phyloP scores from a whole-genome alignment of 2,329 filamentous ascomycete species.

The Helminthosporium solani region DNA sequence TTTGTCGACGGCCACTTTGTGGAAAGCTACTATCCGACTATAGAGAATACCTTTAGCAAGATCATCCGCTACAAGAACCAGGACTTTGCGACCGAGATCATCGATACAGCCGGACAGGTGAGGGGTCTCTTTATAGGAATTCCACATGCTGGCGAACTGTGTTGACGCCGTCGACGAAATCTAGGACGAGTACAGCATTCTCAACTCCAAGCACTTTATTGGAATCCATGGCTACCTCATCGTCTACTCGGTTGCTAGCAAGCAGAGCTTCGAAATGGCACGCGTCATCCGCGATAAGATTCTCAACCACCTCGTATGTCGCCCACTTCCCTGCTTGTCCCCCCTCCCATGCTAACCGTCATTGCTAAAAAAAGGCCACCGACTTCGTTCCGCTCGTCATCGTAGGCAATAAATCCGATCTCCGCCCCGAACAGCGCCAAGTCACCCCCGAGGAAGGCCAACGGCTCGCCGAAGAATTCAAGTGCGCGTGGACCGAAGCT shows the following conservation, averaged over 20 bases:
- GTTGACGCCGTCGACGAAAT: constrained; percentile 21
- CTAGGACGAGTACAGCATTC: constrained; percentile 95
- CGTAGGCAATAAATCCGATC: constrained; percentile 95
- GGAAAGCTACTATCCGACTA: constrained; percentile 98
- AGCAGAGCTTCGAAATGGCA: constrained; percentile 96
- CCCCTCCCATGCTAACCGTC: neutral
- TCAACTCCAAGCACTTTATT: constrained; percentile 98
- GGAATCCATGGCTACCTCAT: constrained; percentile 99
- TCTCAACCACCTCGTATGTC: constrained; percentile 82
- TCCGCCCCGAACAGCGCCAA: constrained; percentile 89
- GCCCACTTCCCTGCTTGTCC: constrained; percentile 2
- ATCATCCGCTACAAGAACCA: constrained; percentile 90
- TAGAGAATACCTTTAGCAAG: constrained; percentile 98
- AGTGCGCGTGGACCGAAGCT: constrained; percentile 92
- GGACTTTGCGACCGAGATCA: constrained; percentile 94
- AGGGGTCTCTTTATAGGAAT: constrained; percentile 28
- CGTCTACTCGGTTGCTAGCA: constrained; percentile 93
- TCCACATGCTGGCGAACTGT: constrained; percentile 13
- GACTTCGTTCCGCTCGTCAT: constrained; percentile 92
- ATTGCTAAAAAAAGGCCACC: constrained; percentile 64
- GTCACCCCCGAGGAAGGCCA: constrained; percentile 83
- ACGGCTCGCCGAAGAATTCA: constrained; percentile 79
- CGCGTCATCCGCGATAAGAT: constrained; percentile 96
- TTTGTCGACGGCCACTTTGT: constrained; percentile 98
- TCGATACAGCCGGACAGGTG: constrained; percentile 95